Evolutionary conservation across 352 stramenopile species (phyloP), one percentile per base, ranked within the genome.

Genomic region (Thraustotheca clavata): DNA sequence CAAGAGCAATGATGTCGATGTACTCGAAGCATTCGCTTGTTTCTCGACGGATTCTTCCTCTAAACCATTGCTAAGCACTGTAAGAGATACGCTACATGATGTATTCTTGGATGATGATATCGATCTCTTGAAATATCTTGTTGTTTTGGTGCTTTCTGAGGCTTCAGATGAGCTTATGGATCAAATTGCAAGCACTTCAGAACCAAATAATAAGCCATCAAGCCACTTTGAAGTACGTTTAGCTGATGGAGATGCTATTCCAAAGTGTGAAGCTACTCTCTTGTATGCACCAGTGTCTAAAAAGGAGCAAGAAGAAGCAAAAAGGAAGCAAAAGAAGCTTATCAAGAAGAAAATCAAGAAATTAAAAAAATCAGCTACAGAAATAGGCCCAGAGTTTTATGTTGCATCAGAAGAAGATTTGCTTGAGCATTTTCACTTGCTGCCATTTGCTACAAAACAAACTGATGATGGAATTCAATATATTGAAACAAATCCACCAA

Each of bases 271-370:
- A 24, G 73, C 80, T 3, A 85, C 77, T 9, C 60, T 94, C 39
- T 61, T 94, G 27, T 74, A 73, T 31, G 77, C 89, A 49, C 80
- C 80, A 4, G 75, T 89, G 62, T 89, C 80, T 20, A 89, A 91
- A 62, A 62, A 68, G 24, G 84, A 90, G 12, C 75, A 89, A 18
- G 78, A 90, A 41, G 87, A 84, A 54, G 75, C 81, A 48, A 91
- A 94, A 61, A 86, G 86, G 48, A 69, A 73, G 0, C 72, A 68
- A 16, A 91, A 91, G 67, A 94, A 94, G 29, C 70, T 75, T 14
- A 73, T 94, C 68, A 94, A 91, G 69, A 90, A 88, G 63, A 86
- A 87, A 63, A 90, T 94, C 71, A 94, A 94, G 60, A 90, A 87
- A 69, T 88, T 91, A 70, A 94, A 91, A 62, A 91, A 91, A 66